Percentiles rank a stretch among this genome's conserved stretches.
phyloP scores from a whole-genome alignment of 2,329 filamentous ascomycete species.

The Aspergillus sp. region DNA sequence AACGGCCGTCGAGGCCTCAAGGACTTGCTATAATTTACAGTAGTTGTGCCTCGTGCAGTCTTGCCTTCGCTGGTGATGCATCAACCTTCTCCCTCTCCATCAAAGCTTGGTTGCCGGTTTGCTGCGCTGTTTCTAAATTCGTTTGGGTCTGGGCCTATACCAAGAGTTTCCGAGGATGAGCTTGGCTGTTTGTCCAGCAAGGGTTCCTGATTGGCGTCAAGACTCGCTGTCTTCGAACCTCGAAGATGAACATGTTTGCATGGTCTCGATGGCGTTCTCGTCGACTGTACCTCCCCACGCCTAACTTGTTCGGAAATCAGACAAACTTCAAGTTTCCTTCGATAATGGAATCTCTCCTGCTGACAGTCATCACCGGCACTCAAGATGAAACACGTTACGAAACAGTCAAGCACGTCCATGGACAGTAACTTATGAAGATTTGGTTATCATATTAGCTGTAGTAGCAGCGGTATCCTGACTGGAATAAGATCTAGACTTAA shows the following conservation, averaged over 20 bases:
- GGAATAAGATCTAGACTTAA: slow-evolving; percentile 23
- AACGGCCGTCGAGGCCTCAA: background rate
- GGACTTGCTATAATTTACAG: background rate
- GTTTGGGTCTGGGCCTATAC: background rate
- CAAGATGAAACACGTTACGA: background rate
- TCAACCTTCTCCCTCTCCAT: background rate
- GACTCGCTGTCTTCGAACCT: background rate
- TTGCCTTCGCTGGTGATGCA: background rate
- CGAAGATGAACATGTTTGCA: background rate
- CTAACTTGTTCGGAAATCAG: background rate
- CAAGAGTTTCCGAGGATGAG: background rate
- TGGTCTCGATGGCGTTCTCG: background rate
- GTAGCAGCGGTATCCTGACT: slow-evolving; percentile 7
- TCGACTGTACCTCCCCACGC: background rate
- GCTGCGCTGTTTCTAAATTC: background rate
- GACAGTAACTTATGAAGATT: background rate
- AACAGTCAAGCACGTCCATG: background rate
- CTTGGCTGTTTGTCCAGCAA: background rate
- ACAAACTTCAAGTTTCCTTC: background rate
- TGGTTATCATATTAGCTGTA: slow-evolving; percentile 7
- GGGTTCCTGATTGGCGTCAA: background rate
- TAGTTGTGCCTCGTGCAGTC: background rate
- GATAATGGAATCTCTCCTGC: too few relatives aligned
- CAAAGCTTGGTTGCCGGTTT: slow-evolving; percentile 1
- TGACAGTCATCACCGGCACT: background rate